Evolutionary conservation across 495 filamentous ascomycete genomes (phyloP), one percentile per base, ranked within the genome.

Genomic region (Penicillium cosmopolitanum): DNA sequence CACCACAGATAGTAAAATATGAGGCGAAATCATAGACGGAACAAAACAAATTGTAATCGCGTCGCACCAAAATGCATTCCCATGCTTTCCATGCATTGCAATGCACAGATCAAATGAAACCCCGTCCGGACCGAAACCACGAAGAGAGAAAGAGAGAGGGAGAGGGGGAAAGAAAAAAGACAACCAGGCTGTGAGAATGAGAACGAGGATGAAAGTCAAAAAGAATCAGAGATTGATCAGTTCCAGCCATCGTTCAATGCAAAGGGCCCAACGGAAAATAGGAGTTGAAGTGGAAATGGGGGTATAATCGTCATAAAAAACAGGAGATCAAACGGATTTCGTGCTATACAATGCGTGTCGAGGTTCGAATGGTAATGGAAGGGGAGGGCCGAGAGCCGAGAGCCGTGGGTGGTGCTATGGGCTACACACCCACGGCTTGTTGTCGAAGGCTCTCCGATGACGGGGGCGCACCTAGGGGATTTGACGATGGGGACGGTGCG

Each of bases 391-490:
- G 38, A 23, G 19, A 23, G 23, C n/a, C 28, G 50, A 18, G 38
- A 1, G 9, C 8, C 8, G n/a, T 11, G 36, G 5, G 13, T 13
- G 36, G 11, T 38, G 12, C n/a, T 5, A 38, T n/a, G 12, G 33
- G 34, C 66, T 57, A 74, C 16, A 67, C 71, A 16, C 68, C 66
- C n/a, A 74, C 71, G 25, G 69, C 64, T 63, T 74, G 71, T 31
- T 72, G 60, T 43, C 64, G 62, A 13, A 72, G 57, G 35, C 61
- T 69, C 52, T 73, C 71, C 40, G 62, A 66, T 9, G 67, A 68
- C 2, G 69, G 62, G 0, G 60, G 63, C 36, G 68, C 68, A 19
- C 35, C 56, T 10, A 71, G 60, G 0, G 68, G 60, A 3, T 56
- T 63, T 11, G 66, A 64, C 1, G 68, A 64, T 16, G 60, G 52